Base-by-base conservation (phyloP, 495 filamentous ascomycete species). In the Lindgomyces ingoldianus region DNA sequence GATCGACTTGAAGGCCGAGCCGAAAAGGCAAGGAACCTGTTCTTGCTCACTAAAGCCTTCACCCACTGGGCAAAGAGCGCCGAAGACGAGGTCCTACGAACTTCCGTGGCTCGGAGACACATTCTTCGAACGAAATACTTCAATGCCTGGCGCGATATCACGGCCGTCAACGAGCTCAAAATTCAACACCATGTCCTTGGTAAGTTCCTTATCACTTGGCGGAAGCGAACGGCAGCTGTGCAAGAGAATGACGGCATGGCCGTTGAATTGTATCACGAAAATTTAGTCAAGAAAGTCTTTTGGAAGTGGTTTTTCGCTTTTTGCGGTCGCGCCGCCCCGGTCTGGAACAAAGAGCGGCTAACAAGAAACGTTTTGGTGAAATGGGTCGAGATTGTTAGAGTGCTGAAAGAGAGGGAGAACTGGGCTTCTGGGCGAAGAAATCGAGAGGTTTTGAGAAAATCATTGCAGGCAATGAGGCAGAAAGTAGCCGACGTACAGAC, bases 131-230 rank as follows among this genome's bases (percentile, higher is more conserved):
- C 84, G 57, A 87, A 86, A 57, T 91, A 87, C 68, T 94, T 93
- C 72, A 85, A 86, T 66, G 86, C 85, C 2, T 94, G 90, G 90
- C 81, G 84, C 33, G 85, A 85, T 45, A 86, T 91, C 48, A 91
- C 90, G 11, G 81, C 80, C 6, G 84, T 89, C 45, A 89, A 91
- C 67, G 79, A 87, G 58, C 69, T 85, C 29, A 91, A 90, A 72
- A 83, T 86, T 1, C 83, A 85, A 42, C 79, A 84, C 10, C 88
- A 87, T 57, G 77, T 81, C 11, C 62, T 86, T 6, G 78, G 78
- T 42, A 84, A 81, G 50, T 86, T 85, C 30, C 81, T 89, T 58
- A 70, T 73, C 30, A 59, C 76, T 14, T 89, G 86, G 87, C 80
- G 78, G 46, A 77, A 77, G 39, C 80, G 77, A 45, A 65, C 77